Conservation (phyloP, 306 rosid species). For the Quercus rubra region DNA sequence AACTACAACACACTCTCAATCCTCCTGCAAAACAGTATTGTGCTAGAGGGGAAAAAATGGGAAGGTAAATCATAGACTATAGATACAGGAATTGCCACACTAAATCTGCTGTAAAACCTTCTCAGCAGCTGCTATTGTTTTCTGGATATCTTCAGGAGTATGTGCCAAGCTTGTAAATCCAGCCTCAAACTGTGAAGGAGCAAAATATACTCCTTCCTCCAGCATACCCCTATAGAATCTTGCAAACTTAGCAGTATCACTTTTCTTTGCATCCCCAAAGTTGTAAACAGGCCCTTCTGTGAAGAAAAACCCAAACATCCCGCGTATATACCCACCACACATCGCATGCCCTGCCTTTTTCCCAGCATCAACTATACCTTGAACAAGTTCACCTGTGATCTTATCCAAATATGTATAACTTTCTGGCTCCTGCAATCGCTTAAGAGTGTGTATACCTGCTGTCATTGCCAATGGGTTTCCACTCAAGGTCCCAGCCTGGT, state of each 20-base stretch:
- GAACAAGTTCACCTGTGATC: conserved; percentile 70
- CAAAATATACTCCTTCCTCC: conserved; percentile 91
- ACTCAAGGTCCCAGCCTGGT: too few relatives aligned
- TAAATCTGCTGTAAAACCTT: conserved; percentile 72
- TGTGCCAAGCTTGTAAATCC: conserved; percentile 98
- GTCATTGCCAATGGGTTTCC: too few relatives aligned
- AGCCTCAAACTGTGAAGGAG: conserved; percentile 98
- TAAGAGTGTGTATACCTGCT: too few relatives aligned
- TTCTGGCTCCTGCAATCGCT: too few relatives aligned
- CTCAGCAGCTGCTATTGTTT: conserved; percentile 93
- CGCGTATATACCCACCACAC: conserved; percentile 83
- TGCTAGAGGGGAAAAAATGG: background rate
- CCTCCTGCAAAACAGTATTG: conserved; percentile 3
- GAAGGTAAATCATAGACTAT: background rate
- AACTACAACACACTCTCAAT: background rate
- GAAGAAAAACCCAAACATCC: conserved; percentile 97
- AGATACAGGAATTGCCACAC: conserved; percentile 18
- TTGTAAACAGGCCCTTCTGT: conserved; percentile 25
- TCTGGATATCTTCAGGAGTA: conserved; percentile 69
- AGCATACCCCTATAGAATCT: conserved; percentile 85
- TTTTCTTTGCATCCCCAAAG: conserved; percentile 79
- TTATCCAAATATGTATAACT: conserved; percentile 36
- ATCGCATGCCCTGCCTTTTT: conserved; percentile 88
- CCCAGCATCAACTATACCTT: conserved; percentile 76
- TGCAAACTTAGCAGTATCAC: conserved; percentile 73